These are phyloP conservation scores for Penicillium parvum DNA, from an alignment of 495 filamentous ascomycete species.

Conservation along the genomic window DNA sequence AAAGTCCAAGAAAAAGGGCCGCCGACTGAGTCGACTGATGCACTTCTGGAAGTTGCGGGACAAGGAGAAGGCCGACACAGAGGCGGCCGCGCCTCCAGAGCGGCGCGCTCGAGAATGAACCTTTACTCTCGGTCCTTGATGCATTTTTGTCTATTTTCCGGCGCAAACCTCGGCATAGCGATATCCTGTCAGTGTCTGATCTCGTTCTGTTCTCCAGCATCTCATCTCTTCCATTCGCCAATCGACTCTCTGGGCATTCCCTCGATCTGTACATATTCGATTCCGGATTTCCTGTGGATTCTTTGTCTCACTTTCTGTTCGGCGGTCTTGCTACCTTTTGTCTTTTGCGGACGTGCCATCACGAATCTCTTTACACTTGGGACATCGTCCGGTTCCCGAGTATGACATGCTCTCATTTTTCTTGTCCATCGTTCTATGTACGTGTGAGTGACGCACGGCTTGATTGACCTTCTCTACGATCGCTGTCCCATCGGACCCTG, in stretches of 20 bases:
- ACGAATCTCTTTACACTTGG: constrained; percentile 41
- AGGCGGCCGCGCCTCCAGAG: constrained; percentile 19
- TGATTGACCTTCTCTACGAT: constrained; percentile 32
- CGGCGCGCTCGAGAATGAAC: constrained; percentile 18
- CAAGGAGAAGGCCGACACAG: constrained; percentile 32
- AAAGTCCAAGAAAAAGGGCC: constrained; percentile 66
- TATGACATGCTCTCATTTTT: constrained; percentile 32
- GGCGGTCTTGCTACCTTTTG: constrained; percentile 14
- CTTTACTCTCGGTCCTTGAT: constrained; percentile 15
- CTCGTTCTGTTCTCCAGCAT: constrained; percentile 12
- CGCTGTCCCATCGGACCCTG: constrained; percentile 17
- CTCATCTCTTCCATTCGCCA: constrained; percentile 23
- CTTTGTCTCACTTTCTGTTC: constrained; percentile 11
- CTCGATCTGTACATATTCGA: constrained; percentile 27
- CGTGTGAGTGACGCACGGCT: constrained; percentile 28
- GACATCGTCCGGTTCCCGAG: constrained; percentile 31
- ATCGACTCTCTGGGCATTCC: constrained; percentile 10
- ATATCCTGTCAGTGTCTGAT: constrained; percentile 20
- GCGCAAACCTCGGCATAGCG: constrained; percentile 34
- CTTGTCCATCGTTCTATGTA: constrained; percentile 39
- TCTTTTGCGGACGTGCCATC: constrained; percentile 26
- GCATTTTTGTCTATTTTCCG: constrained; percentile 25
- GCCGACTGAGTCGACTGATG: constrained; percentile 73
- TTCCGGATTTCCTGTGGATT: constrained; percentile 23
- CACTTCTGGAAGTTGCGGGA: constrained; percentile 73